Evolutionary conservation across 495 filamentous ascomycete species (phyloP).

Genomic region (Tuber borchii): DNA sequence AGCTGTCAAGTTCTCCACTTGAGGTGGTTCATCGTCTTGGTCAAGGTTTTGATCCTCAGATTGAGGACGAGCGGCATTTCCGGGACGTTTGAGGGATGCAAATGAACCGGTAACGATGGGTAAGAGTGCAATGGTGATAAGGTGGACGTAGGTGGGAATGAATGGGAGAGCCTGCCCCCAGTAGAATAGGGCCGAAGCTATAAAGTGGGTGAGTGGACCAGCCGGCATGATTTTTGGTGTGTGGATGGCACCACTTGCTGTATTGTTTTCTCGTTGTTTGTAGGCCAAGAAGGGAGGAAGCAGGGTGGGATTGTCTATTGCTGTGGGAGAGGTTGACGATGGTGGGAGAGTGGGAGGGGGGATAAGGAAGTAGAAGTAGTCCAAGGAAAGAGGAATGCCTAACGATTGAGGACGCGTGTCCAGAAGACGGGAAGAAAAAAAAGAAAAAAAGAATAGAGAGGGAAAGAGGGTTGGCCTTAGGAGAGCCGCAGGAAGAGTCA

Average conservation of each 20-base stretch:
- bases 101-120: conserved; percentile 68
- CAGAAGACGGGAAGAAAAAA: background rate
- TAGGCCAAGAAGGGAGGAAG: background rate
- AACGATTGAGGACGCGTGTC: background rate
- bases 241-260: background rate
- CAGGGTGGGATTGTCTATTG: background rate
- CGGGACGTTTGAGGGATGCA: conserved; percentile 63
- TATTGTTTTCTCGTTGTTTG: background rate
- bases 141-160: conserved; percentile 61
- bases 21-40: conserved; percentile 53
- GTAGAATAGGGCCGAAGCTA: conserved; percentile 5
- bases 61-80: conserved; percentile 29
- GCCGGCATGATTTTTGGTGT: background rate
- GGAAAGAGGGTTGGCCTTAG: background rate
- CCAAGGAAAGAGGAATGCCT: background rate
- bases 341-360: background rate
- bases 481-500: background rate
- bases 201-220: conserved; percentile 1
- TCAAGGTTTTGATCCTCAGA: conserved; percentile 56
- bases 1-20: conserved; percentile 68
- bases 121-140: conserved; percentile 61
- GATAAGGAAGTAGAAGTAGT: background rate
- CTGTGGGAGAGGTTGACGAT: background rate
- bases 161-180: conserved; percentile 21
- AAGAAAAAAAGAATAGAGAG: background rate